Conservation (phyloP, 257 asterid species). For the Lavandula angustifolia region DNA sequence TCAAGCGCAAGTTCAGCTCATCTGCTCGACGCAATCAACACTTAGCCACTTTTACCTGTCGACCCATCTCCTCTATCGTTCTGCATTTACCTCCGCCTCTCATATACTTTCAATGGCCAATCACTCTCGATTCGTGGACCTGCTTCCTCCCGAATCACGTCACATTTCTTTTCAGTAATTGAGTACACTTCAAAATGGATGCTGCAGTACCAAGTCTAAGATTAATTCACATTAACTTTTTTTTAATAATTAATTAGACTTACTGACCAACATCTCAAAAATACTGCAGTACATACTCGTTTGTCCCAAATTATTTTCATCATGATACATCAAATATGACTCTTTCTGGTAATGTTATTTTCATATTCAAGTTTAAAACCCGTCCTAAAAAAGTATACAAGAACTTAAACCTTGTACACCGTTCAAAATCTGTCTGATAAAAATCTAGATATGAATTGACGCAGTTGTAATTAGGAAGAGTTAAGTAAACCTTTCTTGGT, state of each 20-base stretch:
- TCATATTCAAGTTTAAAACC: background rate
- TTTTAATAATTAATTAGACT: background rate
- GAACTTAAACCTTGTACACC: background rate
- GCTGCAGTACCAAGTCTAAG: background rate
- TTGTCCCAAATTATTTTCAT: background rate
- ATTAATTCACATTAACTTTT: too few relatives aligned
- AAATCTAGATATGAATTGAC: too few relatives aligned
- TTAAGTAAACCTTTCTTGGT: background rate
- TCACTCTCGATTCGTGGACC: too few relatives aligned
- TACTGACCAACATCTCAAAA: background rate
- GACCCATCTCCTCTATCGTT: too few relatives aligned
- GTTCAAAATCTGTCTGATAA: background rate
- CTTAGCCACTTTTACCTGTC: too few relatives aligned
- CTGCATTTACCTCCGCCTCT: too few relatives aligned
- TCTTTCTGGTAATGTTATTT: background rate
- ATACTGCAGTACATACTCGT: background rate
- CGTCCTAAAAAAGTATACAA: background rate
- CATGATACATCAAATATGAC: background rate
- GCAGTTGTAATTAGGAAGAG: background rate
- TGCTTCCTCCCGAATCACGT: background rate
- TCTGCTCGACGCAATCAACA: too few relatives aligned
- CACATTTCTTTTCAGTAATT: background rate
- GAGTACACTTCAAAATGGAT: background rate
- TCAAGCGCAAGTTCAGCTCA: too few relatives aligned
- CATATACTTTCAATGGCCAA: too few relatives aligned